phyloP scores from a whole-genome alignment of 176 grass and related monocot genomes.

The Raddia guianensis region DNA sequence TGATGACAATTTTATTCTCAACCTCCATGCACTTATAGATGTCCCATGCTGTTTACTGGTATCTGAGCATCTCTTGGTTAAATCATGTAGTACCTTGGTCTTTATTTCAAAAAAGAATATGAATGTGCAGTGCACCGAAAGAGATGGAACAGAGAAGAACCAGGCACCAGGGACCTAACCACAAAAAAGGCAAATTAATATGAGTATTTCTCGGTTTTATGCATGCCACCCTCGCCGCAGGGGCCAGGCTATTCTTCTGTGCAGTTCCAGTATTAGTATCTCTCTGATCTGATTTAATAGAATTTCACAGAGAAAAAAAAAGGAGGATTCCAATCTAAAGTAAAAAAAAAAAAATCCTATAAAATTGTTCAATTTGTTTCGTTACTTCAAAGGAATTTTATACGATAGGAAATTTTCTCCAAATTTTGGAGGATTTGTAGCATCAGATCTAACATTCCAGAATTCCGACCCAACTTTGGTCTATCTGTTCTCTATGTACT shows the following conservation, averaged over 20 bases:
- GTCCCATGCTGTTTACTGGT: not conserved
- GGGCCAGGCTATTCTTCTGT: not conserved
- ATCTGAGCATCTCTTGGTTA: not conserved
- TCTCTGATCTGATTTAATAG: too few relatives aligned
- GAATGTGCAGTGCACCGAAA: not conserved
- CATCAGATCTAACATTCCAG: too few relatives aligned
- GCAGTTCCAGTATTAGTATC: not conserved
- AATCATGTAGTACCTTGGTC: not conserved
- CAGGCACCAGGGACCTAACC: too few relatives aligned
- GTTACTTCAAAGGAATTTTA: too few relatives aligned
- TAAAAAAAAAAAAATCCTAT: too few relatives aligned
- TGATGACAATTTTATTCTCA: constrained; percentile 16
- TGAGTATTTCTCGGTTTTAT: not conserved
- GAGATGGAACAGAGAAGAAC: not conserved
- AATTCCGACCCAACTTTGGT: too few relatives aligned
- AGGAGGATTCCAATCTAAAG: too few relatives aligned
- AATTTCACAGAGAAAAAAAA: too few relatives aligned
- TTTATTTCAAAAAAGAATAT: not conserved
- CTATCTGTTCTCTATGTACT: too few relatives aligned
- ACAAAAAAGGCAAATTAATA: not conserved
- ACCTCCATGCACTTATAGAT: not conserved
- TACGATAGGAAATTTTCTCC: too few relatives aligned
- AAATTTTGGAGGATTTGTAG: too few relatives aligned
- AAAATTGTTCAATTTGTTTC: too few relatives aligned
- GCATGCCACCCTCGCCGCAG: not conserved